Base-by-base conservation (phyloP, 768 basidiomycete species). In the Tulasnella sp. region DNA sequence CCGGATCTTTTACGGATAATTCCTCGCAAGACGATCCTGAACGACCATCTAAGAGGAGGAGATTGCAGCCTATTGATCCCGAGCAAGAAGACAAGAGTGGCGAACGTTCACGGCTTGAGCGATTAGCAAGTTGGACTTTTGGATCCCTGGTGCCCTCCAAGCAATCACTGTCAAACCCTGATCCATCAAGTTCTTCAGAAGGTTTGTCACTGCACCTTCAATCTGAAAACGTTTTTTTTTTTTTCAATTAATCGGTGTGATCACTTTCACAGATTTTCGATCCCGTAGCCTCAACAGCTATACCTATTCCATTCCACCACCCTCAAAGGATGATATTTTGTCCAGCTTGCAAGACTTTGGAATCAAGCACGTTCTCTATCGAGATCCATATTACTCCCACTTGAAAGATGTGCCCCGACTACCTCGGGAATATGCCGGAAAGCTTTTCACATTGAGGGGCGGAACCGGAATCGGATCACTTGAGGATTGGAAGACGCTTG, bases 361-460 rank as follows among this genome's bases (percentile, higher is more conserved):
- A 4, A 62, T 85, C 5, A 73, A 78, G 3, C 66, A 61, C 40
- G 78, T 76, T 57, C 62, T 83, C 20, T 92, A 95, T 64, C 76
- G 72, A 39, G 68, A 74, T n/a, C 85, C 92, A 0, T 81, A 75
- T 64, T 99, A 88, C 61, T 88, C 86, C 5, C 74, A 76, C 45
- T 70, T 71, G 20, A 57, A 58, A 3, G 93, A 98, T 61, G 72
- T 80, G 0, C 82, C 89, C 1, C 71, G 72, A 28, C 65, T 67
- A n/a, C 65, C 80, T 2, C 72, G 78, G 58, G 83, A 88, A 66
- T 91, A 81, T 62, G 89, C 79, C 19, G 91, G 90, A 0, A 63
- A 86, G 1, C 59, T 75, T n/a, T 92, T 83, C 63, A 69, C 69
- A 34, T 67, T 92, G 19, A 79, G 79, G 57, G 79, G 83, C 4